phyloP scores from a whole-genome alignment of 805 yeast species.

The Candida dajiaensis region DNA sequence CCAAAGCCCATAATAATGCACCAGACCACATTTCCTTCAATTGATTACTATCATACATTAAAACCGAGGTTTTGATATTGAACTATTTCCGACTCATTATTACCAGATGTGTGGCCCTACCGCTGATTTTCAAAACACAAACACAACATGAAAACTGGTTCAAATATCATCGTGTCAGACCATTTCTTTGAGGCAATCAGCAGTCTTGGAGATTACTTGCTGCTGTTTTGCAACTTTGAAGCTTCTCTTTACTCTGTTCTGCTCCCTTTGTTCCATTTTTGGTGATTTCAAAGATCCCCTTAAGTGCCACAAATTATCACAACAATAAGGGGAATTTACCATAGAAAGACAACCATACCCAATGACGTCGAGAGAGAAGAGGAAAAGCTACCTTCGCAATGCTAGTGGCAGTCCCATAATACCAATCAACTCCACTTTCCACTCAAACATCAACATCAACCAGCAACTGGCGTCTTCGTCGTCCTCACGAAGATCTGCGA shows the following conservation, averaged over 20 bases:
- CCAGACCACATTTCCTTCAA: no score
- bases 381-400: slow-evolving; percentile 19
- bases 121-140: background rate
- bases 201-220: background rate
- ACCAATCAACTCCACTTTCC: slow-evolving; percentile 22
- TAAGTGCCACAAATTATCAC: background rate
- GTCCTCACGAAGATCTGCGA: slow-evolving; percentile 6
- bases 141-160: background rate
- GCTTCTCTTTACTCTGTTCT: background rate
- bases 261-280: background rate
- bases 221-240: background rate
- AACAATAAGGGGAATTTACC: background rate
- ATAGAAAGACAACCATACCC: no score
- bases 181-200: background rate
- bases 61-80: no score
- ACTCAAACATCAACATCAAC: slow-evolving; percentile 18
- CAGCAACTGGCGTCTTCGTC: slow-evolving; percentile 11
- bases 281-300: background rate
- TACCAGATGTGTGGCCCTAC: background rate
- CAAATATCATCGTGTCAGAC: background rate
- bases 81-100: no score
- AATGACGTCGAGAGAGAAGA: slow-evolving; percentile 13
- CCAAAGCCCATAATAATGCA: no score
- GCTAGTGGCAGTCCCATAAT: slow-evolving; percentile 23
- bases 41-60: no score